Conservation (phyloP, 176 grass and related monocot species). For the Neostapfia colusana region DNA sequence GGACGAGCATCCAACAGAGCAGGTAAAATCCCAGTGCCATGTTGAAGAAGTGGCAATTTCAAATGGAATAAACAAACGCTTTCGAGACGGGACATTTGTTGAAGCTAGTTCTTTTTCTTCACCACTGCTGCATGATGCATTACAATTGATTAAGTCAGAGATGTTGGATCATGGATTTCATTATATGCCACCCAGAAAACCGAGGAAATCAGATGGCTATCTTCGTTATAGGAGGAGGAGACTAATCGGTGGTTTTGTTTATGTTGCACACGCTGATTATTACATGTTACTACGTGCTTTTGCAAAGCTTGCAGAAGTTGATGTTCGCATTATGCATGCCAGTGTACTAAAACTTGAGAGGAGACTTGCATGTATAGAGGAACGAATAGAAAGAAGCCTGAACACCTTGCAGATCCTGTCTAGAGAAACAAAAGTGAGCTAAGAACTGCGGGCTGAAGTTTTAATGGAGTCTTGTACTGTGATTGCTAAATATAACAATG, state of each 20-base stretch:
- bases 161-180: conserved; percentile 75
- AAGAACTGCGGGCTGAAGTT: conserved; percentile 27
- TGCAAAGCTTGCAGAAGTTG: conserved; percentile 69
- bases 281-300: conserved; percentile 75
- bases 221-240: conserved; percentile 65
- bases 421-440: background rate
- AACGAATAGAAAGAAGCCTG: conserved; percentile 44
- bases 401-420: conserved; percentile 36
- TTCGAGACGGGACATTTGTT: conserved; percentile 33
- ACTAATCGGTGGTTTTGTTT: conserved; percentile 44
- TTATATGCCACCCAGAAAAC: conserved; percentile 55
- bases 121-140: conserved; percentile 33
- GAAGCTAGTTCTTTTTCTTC: background rate
- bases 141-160: conserved; percentile 61
- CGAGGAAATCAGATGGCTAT: conserved; percentile 55
- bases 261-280: conserved; percentile 80
- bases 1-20: conserved; percentile 51
- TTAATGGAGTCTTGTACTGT: too few relatives aligned
- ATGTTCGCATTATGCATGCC: conserved; percentile 68
- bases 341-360: conserved; percentile 75
- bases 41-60: conserved; percentile 30
- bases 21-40: conserved; percentile 13
- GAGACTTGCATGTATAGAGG: conserved; percentile 67
- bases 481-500: too few relatives aligned
- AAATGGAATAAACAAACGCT: conserved; percentile 40